Conservation (phyloP, 306 rosid species). For the Herpetospermum pedunculosum region DNA sequence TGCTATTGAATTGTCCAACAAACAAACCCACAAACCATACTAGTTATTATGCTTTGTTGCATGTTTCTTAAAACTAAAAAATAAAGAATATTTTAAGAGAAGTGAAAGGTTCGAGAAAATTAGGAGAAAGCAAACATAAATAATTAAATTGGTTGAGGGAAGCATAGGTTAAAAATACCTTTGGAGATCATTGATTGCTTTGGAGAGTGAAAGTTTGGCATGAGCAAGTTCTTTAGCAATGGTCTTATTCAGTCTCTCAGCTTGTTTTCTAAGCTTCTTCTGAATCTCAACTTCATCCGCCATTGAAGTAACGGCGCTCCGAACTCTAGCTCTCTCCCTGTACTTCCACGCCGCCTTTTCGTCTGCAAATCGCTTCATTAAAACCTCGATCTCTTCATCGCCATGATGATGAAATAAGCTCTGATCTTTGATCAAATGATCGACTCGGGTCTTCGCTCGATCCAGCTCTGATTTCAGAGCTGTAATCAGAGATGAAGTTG, state of each 20-base stretch:
- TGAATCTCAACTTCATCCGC: slow-evolving; percentile 68
- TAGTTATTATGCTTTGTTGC: too few species aligned
- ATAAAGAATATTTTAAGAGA: too few species aligned
- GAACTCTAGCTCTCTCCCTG: slow-evolving; percentile 60
- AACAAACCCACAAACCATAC: too few species aligned
- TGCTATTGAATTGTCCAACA: too few species aligned
- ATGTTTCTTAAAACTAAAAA: too few species aligned
- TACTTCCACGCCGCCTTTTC: slow-evolving; percentile 67
- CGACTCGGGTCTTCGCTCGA: slow-evolving; percentile 42
- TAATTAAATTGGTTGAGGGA: too few species aligned
- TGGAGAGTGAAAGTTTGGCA: slow-evolving; percentile 36
- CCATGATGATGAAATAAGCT: slow-evolving; percentile 30
- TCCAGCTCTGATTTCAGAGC: slow-evolving; percentile 68
- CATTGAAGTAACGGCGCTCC: slow-evolving; percentile 29
- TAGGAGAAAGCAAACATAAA: too few species aligned
- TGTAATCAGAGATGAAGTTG: slow-evolving; percentile 36
- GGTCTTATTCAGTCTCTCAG: slow-evolving; percentile 68
- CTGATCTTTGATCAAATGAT: slow-evolving; percentile 42
- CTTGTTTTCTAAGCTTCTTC: slow-evolving; percentile 69
- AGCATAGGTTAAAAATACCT: too few species aligned
- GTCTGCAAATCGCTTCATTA: slow-evolving; percentile 50
- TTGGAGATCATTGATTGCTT: slow-evolving; percentile 33
- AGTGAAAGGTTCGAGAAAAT: too few species aligned
- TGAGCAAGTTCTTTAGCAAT: slow-evolving; percentile 64
- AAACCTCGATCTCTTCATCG: slow-evolving; percentile 37